phyloP scores from a whole-genome alignment of 2,329 filamentous ascomycete genomes.

The Aquanectria penicillioides region DNA sequence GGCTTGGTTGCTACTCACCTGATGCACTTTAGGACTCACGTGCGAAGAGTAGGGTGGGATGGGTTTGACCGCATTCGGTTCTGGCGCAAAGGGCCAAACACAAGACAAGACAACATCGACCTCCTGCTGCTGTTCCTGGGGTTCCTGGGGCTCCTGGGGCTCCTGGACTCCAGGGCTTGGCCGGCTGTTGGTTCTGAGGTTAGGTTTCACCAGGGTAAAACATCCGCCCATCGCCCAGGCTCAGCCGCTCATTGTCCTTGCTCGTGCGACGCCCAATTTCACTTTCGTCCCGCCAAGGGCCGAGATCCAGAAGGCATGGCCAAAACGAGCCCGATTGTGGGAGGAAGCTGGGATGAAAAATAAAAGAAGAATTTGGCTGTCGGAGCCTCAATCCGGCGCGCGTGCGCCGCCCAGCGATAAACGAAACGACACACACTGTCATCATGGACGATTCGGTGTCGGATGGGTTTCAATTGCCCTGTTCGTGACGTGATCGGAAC shows the following conservation, averaged over 20 bases:
- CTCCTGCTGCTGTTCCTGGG: too few species aligned
- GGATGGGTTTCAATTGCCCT: background rate
- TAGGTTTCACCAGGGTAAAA: background rate
- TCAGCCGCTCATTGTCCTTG: too few species aligned
- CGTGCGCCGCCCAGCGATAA: too few species aligned
- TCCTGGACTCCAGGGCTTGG: background rate
- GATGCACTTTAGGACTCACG: constrained; percentile 4
- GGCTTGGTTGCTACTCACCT: background rate
- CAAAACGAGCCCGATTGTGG: too few species aligned
- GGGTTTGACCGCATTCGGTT: background rate
- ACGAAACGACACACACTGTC: background rate
- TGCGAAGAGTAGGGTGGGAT: background rate
- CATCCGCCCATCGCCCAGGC: background rate
- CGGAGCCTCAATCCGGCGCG: too few species aligned
- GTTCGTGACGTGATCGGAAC: constrained; percentile 9
- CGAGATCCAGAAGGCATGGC: too few species aligned
- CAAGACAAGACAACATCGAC: too few species aligned
- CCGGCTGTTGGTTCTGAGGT: background rate
- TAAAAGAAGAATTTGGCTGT: too few species aligned
- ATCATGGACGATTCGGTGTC: background rate
- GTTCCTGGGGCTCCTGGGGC: too few species aligned
- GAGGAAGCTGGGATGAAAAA: too few species aligned
- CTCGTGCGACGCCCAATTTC: background rate
- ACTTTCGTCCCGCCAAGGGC: too few species aligned
- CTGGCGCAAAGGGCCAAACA: too few species aligned